phyloP scores from a whole-genome alignment of 75 land plant species.

The Ceratopteris richardii region DNA sequence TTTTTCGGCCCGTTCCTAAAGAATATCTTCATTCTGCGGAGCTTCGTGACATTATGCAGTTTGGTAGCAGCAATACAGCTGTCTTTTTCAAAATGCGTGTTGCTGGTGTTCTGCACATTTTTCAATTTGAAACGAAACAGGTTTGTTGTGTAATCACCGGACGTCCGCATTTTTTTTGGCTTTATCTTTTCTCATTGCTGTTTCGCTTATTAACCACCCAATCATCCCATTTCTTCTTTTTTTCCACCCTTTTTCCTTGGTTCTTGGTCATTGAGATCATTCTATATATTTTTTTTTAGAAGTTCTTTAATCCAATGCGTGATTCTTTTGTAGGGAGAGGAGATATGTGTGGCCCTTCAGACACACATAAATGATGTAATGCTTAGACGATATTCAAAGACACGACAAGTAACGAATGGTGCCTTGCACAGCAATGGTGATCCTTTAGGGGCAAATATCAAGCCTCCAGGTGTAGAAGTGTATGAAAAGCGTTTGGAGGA shows the following conservation, averaged over 20 bases:
- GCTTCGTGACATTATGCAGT: constrained; percentile 97
- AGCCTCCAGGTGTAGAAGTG: constrained; percentile 50
- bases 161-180: neutral
- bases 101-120: constrained; percentile 93
- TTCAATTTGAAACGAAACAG: constrained; percentile 99
- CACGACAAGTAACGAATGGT: constrained; percentile 58
- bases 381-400: constrained; percentile 90
- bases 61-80: constrained; percentile 96
- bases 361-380: constrained; percentile 99
- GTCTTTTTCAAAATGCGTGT: constrained; percentile 99
- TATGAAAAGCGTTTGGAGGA: constrained; percentile 82
- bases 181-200: neutral
- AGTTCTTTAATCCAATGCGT: too few species aligned
- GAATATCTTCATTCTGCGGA: constrained; percentile 98
- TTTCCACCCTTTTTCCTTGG: too few species aligned
- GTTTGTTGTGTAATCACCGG: constrained; percentile 22
- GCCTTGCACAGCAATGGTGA: constrained; percentile 46
- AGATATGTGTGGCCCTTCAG: constrained; percentile 98
- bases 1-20: constrained; percentile 97
- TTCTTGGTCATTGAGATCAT: too few species aligned
- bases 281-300: too few species aligned
- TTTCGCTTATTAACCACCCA: too few species aligned
- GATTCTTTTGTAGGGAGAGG: constrained; percentile 66
- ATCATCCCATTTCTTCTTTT: too few species aligned
- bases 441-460: constrained; percentile 26